Conservation (phyloP, 768 basidiomycete genomes). For the Leccinellum luteum region DNA sequence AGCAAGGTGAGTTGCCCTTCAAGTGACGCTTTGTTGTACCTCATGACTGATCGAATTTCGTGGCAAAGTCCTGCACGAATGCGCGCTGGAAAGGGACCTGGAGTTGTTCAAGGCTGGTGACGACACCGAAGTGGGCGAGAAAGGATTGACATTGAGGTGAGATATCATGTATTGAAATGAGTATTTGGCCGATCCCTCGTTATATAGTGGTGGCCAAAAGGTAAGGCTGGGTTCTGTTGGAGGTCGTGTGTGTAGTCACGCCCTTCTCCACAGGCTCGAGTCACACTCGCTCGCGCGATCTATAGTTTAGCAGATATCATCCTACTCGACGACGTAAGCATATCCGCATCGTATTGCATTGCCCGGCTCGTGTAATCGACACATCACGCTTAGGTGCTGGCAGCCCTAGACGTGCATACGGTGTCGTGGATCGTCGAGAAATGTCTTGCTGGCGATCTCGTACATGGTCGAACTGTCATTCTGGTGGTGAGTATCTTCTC, state of each 20-base stretch:
- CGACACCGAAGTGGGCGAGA: constrained; percentile 3
- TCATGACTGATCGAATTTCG: neutral
- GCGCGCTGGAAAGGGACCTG: neutral
- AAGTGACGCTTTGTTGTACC: neutral
- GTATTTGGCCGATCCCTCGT: neutral
- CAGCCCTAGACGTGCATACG: constrained; percentile 1
- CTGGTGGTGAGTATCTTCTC: neutral
- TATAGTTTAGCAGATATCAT: neutral
- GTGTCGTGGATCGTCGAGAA: constrained; percentile 3
- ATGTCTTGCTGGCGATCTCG: neutral
- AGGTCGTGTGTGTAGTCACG: neutral
- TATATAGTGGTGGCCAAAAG: constrained; percentile 1
- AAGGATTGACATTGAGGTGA: constrained; percentile 3
- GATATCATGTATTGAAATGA: neutral
- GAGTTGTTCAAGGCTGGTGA: neutral
- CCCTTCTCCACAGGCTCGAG: neutral
- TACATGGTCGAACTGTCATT: constrained; percentile 1
- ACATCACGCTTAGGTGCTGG: neutral
- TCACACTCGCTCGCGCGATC: constrained; percentile 1
- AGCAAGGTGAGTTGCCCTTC: neutral
- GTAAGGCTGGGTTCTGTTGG: neutral
- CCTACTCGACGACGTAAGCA: constrained; percentile 1
- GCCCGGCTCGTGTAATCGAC: neutral
- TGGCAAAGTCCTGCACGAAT: neutral
- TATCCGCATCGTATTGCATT: neutral